Base-by-base conservation (phyloP, 148 eudicot genomes). In the Silene uniflora region DNA sequence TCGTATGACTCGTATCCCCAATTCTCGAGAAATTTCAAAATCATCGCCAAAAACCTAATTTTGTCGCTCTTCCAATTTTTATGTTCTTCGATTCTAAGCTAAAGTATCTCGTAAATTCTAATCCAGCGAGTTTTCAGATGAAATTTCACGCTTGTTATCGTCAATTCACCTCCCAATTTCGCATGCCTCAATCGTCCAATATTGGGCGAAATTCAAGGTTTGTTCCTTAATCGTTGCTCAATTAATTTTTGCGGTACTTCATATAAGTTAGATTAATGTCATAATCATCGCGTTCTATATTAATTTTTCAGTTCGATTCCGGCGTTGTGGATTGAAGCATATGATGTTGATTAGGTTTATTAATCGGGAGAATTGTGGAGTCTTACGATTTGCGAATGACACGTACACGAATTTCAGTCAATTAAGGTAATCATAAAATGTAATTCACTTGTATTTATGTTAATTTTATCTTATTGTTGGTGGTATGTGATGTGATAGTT, bases 401-500 rank as follows among this genome's bases (percentile, higher is more conserved):
- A 56, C 63, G 70, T 14, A 54, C 5, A 22, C 0, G 61, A 23
- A 23, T 3, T 60, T 46, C 49, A 52, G 69, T 22, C 58, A 24
- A 77, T 62, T 71, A 32, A 32, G 76, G 65, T 59, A 63, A 62
- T 66, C 65, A 62, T 60, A 6, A 60, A 65, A 46, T 77, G 72
- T 46, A 25, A 4, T 77, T 7, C 19, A n/a, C 24, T 69, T 76
- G 63, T 55, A 10, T 3, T 25, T 73, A 22, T 72, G 56, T 39
- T 55, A 21, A 35, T 64, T 35, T 12, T 9, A 18, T 24, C 2
- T 54, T 78, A 11, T 72, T 35, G 19, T 62, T 61, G 67, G 21
- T 74, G 69, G 44, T 72, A 54, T 65, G 65, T 65, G 76, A 78
- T 64, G 71, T 56, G 81, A 78, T 78, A 55, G 76, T 78, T 54